Percentiles rank a stretch among this genome's conserved stretches.
Conservation (phyloP, 73 alveolate genomes). For the Durusdinium trenchii region DNA sequence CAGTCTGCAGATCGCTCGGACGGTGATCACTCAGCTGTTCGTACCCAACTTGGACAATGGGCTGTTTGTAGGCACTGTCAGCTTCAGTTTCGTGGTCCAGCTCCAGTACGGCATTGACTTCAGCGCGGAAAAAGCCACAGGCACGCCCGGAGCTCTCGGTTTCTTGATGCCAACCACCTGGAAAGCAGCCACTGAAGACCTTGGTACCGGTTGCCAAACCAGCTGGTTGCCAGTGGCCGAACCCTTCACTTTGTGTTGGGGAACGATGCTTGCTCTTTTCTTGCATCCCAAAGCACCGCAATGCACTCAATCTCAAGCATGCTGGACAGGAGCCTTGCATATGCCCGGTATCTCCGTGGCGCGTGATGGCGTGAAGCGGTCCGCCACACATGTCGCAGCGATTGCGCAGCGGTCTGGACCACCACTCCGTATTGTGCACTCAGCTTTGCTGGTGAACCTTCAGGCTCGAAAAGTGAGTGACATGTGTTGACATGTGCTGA, state of each 20-base stretch:
- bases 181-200: constrained; percentile 64
- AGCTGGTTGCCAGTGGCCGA: background rate
- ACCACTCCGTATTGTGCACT: constrained; percentile 29
- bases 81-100: constrained; percentile 49
- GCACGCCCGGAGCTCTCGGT: background rate
- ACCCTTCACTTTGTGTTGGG: background rate
- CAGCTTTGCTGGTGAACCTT: constrained; percentile 1
- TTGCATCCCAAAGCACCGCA: background rate
- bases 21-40: background rate
- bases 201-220: background rate
- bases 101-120: constrained; percentile 15
- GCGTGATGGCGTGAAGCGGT: constrained; percentile 68
- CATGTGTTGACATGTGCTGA: too few relatives aligned
- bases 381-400: constrained; percentile 50
- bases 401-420: constrained; percentile 4
- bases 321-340: background rate
- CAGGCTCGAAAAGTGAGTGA: too few relatives aligned
- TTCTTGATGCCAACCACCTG: constrained; percentile 49
- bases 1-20: too few relatives aligned
- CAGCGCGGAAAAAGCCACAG: constrained; percentile 22
- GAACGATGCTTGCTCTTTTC: background rate
- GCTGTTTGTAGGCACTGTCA: constrained; percentile 17
- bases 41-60: background rate
- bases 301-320: constrained; percentile 54
- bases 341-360: constrained; percentile 59